These are phyloP conservation scores for Mucor lusitanicus DNA, from an alignment of 371 early-diverging fungal genomes.

Conservation along the genomic window DNA sequence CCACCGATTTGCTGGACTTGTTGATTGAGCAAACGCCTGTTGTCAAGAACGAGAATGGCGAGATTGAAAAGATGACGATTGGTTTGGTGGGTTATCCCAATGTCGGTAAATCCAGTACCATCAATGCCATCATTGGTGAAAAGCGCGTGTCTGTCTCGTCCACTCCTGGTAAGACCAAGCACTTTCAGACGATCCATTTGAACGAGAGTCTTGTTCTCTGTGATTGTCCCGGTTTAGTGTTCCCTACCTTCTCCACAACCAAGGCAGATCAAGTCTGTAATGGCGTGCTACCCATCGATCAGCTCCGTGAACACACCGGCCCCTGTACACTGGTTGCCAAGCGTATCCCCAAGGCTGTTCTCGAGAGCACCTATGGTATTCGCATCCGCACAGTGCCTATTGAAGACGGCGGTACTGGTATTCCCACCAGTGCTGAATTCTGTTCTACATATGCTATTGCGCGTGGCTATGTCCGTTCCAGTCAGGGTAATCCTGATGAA, in stretches of 20 bases:
- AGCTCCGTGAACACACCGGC: slow-evolving; percentile 93
- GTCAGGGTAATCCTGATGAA: slow-evolving; percentile 97
- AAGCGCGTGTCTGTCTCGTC: slow-evolving; percentile 96
- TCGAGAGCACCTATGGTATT: slow-evolving; percentile 95
- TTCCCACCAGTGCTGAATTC: slow-evolving; percentile 84
- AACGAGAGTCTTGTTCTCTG: slow-evolving; percentile 86
- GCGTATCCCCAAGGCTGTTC: slow-evolving; percentile 85
- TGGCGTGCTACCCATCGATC: slow-evolving; percentile 99
- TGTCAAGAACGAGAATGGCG: slow-evolving; percentile 20
- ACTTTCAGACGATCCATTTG: slow-evolving; percentile 95
- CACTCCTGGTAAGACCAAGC: slow-evolving; percentile 99
- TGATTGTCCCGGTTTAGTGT: slow-evolving; percentile 99
- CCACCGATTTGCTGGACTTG: slow-evolving; percentile 46
- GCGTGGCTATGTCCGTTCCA: slow-evolving; percentile 87
- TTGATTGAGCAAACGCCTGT: slow-evolving; percentile 45
- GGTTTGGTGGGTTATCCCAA: slow-evolving; percentile 99
- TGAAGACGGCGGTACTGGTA: slow-evolving; percentile 82
- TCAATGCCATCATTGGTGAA: slow-evolving; percentile 96
- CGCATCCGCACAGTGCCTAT: slow-evolving; percentile 71
- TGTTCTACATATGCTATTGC: slow-evolving; percentile 83
- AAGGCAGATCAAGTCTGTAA: slow-evolving; percentile 98
- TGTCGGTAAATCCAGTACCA: slow-evolving; percentile 99
- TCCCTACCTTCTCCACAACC: slow-evolving; percentile 98
- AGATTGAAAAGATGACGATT: slow-evolving; percentile 71
- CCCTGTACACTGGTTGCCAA: slow-evolving; percentile 83